These are phyloP conservation scores for Trebouxia gelatinosa DNA, from an alignment of 163 green algal genomes.

Conservation along the genomic window DNA sequence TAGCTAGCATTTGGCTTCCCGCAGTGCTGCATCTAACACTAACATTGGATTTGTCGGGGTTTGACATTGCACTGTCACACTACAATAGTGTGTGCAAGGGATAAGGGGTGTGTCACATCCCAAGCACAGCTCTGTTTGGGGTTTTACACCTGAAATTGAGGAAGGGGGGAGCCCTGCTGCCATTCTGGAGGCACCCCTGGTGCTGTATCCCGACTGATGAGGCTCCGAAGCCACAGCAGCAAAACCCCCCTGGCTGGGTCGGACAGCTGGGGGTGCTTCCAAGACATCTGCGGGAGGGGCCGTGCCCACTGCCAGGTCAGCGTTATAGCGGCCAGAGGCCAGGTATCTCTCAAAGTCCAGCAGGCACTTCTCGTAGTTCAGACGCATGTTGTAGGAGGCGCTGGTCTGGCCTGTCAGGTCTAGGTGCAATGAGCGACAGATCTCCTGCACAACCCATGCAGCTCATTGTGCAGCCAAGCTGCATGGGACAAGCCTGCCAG, in stretches of 20 bases:
- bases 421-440: constrained; percentile 52
- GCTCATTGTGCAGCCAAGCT: too few species aligned
- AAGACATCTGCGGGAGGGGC: constrained; percentile 41
- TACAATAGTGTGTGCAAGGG: neutral
- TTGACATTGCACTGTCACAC: neutral
- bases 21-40: too few species aligned
- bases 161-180: neutral
- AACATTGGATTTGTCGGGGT: too few species aligned
- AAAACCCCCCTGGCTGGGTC: constrained; percentile 5
- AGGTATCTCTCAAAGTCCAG: constrained; percentile 74
- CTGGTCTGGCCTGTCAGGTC: constrained; percentile 69
- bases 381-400: constrained; percentile 73
- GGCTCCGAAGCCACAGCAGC: neutral
- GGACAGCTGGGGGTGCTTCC: constrained; percentile 30
- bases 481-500: too few species aligned
- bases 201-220: neutral
- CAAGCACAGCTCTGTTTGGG: neutral
- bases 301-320: constrained; percentile 41
- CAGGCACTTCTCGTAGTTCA: constrained; percentile 75
- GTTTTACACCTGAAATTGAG: neutral
- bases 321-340: constrained; percentile 48
- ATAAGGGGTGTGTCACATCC: neutral
- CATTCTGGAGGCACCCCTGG: neutral
- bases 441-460: too few species aligned
- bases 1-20: too few species aligned